Conservation (phyloP, 2,329 filamentous ascomycete genomes). For the Pezicula carpinea region DNA sequence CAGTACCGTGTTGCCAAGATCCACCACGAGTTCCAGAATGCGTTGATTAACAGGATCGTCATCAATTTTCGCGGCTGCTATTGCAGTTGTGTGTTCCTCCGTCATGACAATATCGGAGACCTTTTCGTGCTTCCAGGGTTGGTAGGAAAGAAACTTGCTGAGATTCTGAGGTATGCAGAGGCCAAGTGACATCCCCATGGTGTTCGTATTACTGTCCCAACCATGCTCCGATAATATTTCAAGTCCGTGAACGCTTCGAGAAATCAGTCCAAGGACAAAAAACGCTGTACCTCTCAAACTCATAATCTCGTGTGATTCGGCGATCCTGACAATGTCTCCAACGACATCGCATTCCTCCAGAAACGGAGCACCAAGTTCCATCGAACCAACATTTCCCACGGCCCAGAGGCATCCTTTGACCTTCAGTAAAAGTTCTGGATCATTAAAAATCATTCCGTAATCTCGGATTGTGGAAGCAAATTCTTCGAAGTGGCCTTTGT, state of each 20-base stretch:
- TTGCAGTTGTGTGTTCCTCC: conserved; percentile 41
- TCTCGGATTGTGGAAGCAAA: conserved; percentile 87
- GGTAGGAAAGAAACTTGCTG: conserved; percentile 70
- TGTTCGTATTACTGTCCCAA: conserved; percentile 88
- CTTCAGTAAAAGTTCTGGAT: conserved; percentile 80
- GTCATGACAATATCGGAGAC: conserved; percentile 28
- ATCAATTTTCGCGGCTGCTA: conserved; percentile 44
- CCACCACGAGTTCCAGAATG: conserved; percentile 79
- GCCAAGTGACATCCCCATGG: conserved; percentile 76
- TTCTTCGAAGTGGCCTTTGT: conserved; percentile 95
- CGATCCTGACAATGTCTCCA: conserved; percentile 80
- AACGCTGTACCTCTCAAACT: conserved; percentile 93
- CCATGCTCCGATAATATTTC: conserved; percentile 86
- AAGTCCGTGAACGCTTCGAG: conserved; percentile 83
- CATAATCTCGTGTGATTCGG: conserved; percentile 83
- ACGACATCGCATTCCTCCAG: conserved; percentile 88
- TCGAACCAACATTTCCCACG: conserved; percentile 94
- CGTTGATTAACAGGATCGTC: conserved; percentile 61
- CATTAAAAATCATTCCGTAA: conserved; percentile 78
- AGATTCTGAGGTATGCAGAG: conserved; percentile 82
- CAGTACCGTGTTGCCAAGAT: conserved; percentile 88
- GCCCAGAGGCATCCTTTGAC: conserved; percentile 98
- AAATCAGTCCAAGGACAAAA: conserved; percentile 90
- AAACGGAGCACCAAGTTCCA: conserved; percentile 95
- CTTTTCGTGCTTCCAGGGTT: conserved; percentile 45